A percentile compares a stretch with the other conserved stretches of the same genome.
These are phyloP conservation scores for Apiospora sp. DNA, from an alignment of 2,329 filamentous ascomycete genomes.

Conservation along the genomic window DNA sequence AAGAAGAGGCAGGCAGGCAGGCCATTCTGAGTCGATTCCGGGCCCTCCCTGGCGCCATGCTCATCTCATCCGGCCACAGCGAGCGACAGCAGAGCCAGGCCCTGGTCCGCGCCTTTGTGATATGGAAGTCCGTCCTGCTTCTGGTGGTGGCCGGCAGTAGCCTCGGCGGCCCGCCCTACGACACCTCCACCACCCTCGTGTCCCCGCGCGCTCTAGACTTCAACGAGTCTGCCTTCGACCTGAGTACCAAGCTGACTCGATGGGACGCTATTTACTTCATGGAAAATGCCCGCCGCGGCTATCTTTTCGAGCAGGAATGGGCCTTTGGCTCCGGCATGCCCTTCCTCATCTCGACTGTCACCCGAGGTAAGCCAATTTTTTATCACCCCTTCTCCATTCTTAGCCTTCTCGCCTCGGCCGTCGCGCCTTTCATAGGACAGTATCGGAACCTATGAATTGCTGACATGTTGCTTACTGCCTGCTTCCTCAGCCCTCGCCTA, in stretches of 20 bases:
- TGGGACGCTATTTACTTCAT: constrained; percentile 87
- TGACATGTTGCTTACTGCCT: not conserved
- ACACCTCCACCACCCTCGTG: constrained; percentile 75
- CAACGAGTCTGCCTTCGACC: constrained; percentile 41
- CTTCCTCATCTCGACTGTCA: constrained; percentile 47
- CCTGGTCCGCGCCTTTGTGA: constrained; percentile 55
- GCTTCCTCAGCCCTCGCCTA: constrained; percentile 34
- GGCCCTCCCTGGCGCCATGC: constrained; percentile 27
- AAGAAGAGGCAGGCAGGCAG: not conserved
- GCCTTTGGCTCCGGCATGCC: constrained; percentile 71
- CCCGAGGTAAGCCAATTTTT: constrained; percentile 40
- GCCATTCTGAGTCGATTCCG: constrained; percentile 4
- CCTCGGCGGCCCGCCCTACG: constrained; percentile 69
- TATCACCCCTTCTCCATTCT: too few species aligned
- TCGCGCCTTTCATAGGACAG: not conserved
- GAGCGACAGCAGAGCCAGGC: constrained; percentile 33
- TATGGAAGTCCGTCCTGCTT: constrained; percentile 75
- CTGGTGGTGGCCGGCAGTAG: constrained; percentile 61
- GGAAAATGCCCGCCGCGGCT: constrained; percentile 67
- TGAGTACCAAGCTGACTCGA: constrained; percentile 68
- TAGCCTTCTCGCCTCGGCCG: not conserved
- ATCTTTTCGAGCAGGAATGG: constrained; percentile 85
- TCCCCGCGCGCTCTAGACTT: constrained; percentile 49
- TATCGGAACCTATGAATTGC: not conserved
- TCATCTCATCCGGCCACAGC: constrained; percentile 33